Conservation (phyloP, 1,139 yeast species). For the Saccharomycopsis phalli region DNA sequence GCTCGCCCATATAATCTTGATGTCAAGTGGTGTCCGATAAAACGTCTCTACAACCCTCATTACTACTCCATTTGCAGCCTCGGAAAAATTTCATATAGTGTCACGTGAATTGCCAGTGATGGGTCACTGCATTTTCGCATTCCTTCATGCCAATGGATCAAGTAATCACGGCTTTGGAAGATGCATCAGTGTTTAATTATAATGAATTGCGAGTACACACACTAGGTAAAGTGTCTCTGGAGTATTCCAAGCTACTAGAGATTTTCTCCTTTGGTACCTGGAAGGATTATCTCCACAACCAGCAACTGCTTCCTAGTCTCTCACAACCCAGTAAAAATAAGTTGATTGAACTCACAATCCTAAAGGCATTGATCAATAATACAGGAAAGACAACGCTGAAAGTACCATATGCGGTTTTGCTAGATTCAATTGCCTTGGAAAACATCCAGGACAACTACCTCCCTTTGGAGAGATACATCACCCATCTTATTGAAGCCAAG, state of each 20-base stretch:
- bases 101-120: no score
- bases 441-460: not conserved
- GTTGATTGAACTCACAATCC: constrained; percentile 2
- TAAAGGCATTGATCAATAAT: not conserved
- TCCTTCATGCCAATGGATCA: not conserved
- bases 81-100: not conserved
- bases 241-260: constrained; percentile 1
- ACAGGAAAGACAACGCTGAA: not conserved
- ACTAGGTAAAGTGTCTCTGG: not conserved
- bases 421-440: not conserved
- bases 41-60: constrained; percentile 21
- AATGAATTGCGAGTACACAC: constrained; percentile 2
- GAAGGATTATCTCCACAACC: not conserved
- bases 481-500: not conserved
- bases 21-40: constrained; percentile 36
- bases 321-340: not conserved
- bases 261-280: constrained; percentile 3
- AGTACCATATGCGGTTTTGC: not conserved
- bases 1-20: constrained; percentile 58
- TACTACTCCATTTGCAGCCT: not conserved
- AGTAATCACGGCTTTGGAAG: constrained; percentile 1
- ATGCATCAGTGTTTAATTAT: constrained; percentile 3
- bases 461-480: constrained; percentile 1
- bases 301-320: constrained; percentile 1
- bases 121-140: not conserved